Evolutionary conservation across 176 grass and related monocot genomes (phyloP), one percentile per base, ranked within the genome.

Genomic region (Echinochloa phyllopogon): DNA sequence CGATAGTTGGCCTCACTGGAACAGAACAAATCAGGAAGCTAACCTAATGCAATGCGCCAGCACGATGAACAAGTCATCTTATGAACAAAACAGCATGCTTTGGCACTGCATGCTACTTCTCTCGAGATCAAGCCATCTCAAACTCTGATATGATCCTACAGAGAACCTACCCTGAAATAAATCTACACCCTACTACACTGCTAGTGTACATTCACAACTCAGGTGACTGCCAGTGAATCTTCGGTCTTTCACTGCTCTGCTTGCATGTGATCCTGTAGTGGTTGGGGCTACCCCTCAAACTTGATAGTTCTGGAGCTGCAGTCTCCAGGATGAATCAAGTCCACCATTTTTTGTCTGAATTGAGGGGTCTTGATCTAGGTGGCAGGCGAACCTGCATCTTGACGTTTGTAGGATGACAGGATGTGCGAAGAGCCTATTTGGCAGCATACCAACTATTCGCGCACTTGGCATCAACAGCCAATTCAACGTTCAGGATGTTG

Each of bases 391-490:
- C 21, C 16, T 69, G 71, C 40, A 78, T 72, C 45, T 83, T 13
- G 11, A 17, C 37, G 58, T 69, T 38, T 15, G 17, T 37, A 38
- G 51, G 40, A 77, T 27, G 47, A 52, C 17, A 58, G 49, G 36
- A 59, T 15, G 38, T 45, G 5, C 4, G 2, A 15, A 16, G 38
- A 41, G 60, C 79, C 86, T 91, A 97, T 77, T 98, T 98, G 77
- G 88, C 95, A 23, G 89, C 92, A 72, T 98, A 98, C 95, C 95
- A 98, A 53, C 73, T 91, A 70, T 98, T 88, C 45, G 88, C 90
- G 29, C 75, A 98, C 78, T 98, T 98, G 45, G 92, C 95, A 12
- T 98, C 95, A 8, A 94, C 95, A 85, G 75, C 68, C 41, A 98
- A 88, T 44, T 91, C 95, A 1, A 98, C 92, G 18, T 79, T 83